A percentile compares a stretch with the other conserved stretches of the same genome.
These are phyloP conservation scores for Cystobasidiaceae sp. DNA, from an alignment of 1,284 basidiomycete genomes.

Conservation along the genomic window DNA sequence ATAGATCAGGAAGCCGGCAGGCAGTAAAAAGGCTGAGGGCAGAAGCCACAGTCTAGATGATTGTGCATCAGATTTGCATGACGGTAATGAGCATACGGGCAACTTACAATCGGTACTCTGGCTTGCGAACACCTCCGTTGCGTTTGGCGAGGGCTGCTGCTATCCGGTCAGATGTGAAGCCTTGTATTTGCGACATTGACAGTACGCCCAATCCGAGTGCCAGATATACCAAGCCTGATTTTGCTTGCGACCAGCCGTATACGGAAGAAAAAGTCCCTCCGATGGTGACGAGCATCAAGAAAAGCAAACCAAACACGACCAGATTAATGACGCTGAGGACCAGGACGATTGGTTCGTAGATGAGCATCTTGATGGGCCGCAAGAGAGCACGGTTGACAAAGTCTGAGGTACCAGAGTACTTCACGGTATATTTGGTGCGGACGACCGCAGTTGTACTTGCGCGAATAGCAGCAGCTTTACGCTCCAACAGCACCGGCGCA, in stretches of 20 bases:
- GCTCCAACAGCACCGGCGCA: slow-evolving; percentile 43
- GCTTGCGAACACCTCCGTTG: slow-evolving; percentile 56
- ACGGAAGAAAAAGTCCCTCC: slow-evolving; percentile 56
- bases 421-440: slow-evolving; percentile 36
- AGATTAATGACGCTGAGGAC: slow-evolving; percentile 54
- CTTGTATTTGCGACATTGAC: slow-evolving; percentile 57
- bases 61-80: slow-evolving; percentile 38
- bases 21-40: slow-evolving; percentile 55
- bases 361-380: slow-evolving; percentile 53
- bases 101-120: slow-evolving; percentile 52
- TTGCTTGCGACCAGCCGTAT: slow-evolving; percentile 50
- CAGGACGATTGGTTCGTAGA: slow-evolving; percentile 52
- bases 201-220: slow-evolving; percentile 58
- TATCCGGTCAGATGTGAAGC: slow-evolving; percentile 55
- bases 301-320: slow-evolving; percentile 54
- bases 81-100: neutral
- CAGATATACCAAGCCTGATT: slow-evolving; percentile 61
- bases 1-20: slow-evolving; percentile 58
- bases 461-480: slow-evolving; percentile 49
- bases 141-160: slow-evolving; percentile 54
- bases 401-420: slow-evolving; percentile 36
- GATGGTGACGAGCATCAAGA: slow-evolving; percentile 61
- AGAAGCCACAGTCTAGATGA: slow-evolving; percentile 54
- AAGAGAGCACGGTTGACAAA: slow-evolving; percentile 46
- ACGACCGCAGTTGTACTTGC: slow-evolving; percentile 45